Evolutionary conservation across 176 grass and related monocot species (phyloP), one percentile per base, ranked within the genome.

Genomic region (Phragmites australis): DNA sequence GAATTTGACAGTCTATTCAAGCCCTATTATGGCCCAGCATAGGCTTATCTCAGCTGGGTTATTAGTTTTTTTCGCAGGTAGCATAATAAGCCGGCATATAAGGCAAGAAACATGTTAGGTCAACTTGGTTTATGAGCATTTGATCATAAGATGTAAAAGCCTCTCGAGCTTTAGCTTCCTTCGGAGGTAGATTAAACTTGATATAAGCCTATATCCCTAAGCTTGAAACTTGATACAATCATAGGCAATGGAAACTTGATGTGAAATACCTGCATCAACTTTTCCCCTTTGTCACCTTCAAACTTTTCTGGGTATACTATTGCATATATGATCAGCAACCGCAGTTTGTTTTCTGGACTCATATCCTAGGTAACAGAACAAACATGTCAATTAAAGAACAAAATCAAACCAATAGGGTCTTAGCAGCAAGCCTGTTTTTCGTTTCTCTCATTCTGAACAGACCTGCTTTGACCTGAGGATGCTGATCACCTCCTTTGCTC

Each of bases 271-370:
- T 99, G 92, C 92, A 99, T 86, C 81, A 99, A 84, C 74, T 99
- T 93, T 53, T 93, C 81, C 66, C 92, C 96, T 85, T 99, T 99
- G 81, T 95, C 92, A 66, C 96, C 92, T 90, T 95, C 92, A 91
- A 99, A 99, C 72, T 99, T 99, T 26, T 99, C 96, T 30, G 92
- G 96, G 68, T 91, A 84, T 34, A 92, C 84, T 59, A 89, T 80
- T 78, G 92, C 88, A 79, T 94, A 95, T 87, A 99, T 94, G 83
- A 95, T 86, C 75, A 99, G 50, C 77, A 99, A 78, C 56, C 96
- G 93, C 72, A 99, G 65, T 88, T 99, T 99, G 86, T 91, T 95
- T 89, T 99, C 96, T 68, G 90, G 84, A 82, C 91, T 99, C 78
- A 90, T 58, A 88, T 94, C 87, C 96, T 94, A 51, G 53, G 81